Evolutionary conservation across 768 basidiomycete species (phyloP), one percentile per base, ranked within the genome.

Genomic region (Mycena chlorophos): DNA sequence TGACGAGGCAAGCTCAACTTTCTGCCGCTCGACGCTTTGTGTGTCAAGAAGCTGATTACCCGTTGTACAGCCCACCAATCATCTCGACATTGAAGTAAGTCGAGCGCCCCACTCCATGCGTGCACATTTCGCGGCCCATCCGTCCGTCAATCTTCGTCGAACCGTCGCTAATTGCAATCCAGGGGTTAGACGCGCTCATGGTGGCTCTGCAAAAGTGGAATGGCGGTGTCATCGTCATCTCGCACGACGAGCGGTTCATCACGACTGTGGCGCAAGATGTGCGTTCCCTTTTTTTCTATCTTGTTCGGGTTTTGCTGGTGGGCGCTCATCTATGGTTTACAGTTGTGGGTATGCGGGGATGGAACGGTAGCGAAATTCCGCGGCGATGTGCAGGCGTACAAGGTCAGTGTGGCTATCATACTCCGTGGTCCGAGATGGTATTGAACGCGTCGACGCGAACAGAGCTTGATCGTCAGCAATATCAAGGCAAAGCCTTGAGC

Each of bases 161-260:
- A 52, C 55, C 39, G 8, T 30, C 49, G 38, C 47, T 57, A 54
- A 19, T 48, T 63, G n/a, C 67, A n/a, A n/a, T n/a, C n/a, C n/a
- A 91, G 85, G 96, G 96, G 82, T 80, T 98, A 50, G 97, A 99
- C 66, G 97, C 94, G 1, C 76, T 98, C 50, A 97, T 98, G 88
- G 70, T 79, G 3, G 97, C 92, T 4, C 66, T 91, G 58, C 76
- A 79, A 57, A 73, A 75, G 12, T 95, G 89, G 90, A 93, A 92
- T 62, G 94, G 94, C 8, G 93, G 93, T 27, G 91, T 95, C 5
- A 94, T 96, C 59, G 78, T 94, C 61, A 93, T 94, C 63, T 94
- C 91, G 58, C 95, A 97, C 82, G 95, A 98, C 78, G 94, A 96
- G 68, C 77, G 92, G 49, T 98, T 96, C 69, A 96, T 95, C 64